A percentile compares a stretch with the other conserved stretches of the same genome.
phyloP scores from a whole-genome alignment of 345 rosid genomes.

The Ceriops decandra region DNA sequence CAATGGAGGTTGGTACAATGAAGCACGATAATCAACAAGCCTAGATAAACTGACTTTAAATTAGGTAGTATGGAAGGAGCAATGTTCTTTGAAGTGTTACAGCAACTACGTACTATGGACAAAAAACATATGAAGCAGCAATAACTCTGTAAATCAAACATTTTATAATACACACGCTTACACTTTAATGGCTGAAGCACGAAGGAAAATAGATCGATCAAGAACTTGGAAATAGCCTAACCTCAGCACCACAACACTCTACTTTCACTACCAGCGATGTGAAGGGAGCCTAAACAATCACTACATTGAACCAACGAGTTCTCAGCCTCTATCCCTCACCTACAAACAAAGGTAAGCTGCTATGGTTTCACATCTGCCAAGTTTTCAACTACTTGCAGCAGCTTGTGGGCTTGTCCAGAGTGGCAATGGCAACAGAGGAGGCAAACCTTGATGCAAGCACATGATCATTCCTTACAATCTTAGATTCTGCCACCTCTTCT shows the following conservation, averaged over 20 bases:
- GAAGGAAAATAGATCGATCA: conserved; percentile 11
- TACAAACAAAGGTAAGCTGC: conserved; percentile 3
- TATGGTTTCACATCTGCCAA: background rate
- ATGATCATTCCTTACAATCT: conserved; percentile 47
- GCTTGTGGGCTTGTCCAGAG: conserved; percentile 36
- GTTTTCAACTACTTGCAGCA: conserved; percentile 35
- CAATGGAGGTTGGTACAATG: no score
- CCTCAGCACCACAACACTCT: conserved; percentile 7
- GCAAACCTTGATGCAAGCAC: conserved; percentile 46
- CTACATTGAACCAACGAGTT: conserved; percentile 9
- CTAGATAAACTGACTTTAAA: no score
- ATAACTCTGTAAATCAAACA: conserved; percentile 31
- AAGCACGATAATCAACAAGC: no score
- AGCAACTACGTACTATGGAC: conserved; percentile 21
- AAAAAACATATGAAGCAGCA: conserved; percentile 17
- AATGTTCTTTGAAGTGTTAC: conserved; percentile 30
- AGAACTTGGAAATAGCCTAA: conserved; percentile 5
- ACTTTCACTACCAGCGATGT: conserved; percentile 6
- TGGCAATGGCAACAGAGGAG: conserved; percentile 46
- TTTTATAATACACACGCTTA: conserved; percentile 39
- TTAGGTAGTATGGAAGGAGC: background rate
- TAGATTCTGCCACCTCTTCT: conserved; percentile 65
- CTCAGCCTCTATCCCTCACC: conserved; percentile 7
- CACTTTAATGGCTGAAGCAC: conserved; percentile 18
- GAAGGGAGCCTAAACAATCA: conserved; percentile 20